Evolutionary conservation across 148 eudicot genomes (phyloP).

Genomic region (Limonium bicolor): DNA sequence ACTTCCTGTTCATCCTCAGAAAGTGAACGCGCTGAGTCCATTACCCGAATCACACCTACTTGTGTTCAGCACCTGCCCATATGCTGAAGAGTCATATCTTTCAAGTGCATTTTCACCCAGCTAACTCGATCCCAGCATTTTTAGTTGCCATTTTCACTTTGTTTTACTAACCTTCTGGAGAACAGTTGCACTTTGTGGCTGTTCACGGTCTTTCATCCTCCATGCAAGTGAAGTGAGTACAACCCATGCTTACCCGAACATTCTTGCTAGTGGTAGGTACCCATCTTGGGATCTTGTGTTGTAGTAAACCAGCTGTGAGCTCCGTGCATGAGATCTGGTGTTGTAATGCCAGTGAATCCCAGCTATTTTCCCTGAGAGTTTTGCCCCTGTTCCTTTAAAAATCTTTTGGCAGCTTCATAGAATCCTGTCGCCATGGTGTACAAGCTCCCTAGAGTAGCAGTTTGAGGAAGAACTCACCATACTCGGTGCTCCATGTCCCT

Average conservation of each 20-base stretch:
- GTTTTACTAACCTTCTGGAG: conserved; percentile 67
- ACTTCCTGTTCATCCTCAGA: conserved; percentile 48
- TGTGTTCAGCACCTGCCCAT: conserved; percentile 37
- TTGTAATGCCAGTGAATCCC: conserved; percentile 93
- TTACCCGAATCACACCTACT: conserved; percentile 54
- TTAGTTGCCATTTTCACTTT: conserved; percentile 65
- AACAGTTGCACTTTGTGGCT: conserved; percentile 58
- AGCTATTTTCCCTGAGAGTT: conserved; percentile 82
- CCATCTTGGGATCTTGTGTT: conserved; percentile 58
- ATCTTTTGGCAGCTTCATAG: conserved; percentile 45
- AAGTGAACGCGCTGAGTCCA: conserved; percentile 60
- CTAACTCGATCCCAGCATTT: conserved; percentile 39
- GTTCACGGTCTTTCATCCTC: conserved; percentile 86
- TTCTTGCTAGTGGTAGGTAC: conserved; percentile 55
- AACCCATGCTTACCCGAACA: conserved; percentile 47
- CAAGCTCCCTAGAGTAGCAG: conserved; percentile 76
- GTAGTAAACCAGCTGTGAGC: conserved; percentile 67
- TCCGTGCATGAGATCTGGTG: conserved; percentile 87
- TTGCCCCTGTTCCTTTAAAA: conserved; percentile 69
- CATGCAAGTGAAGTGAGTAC: conserved; percentile 81
- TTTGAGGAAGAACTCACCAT: conserved; percentile 67
- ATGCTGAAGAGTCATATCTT: conserved; percentile 55
- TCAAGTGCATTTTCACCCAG: conserved; percentile 83
- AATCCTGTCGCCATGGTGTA: conserved; percentile 68
- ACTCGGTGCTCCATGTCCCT: conserved; percentile 67